Evolutionary conservation across 768 basidiomycete species (phyloP), one percentile per base, ranked within the genome.

Genomic region (Crassisporium funariophilum): DNA sequence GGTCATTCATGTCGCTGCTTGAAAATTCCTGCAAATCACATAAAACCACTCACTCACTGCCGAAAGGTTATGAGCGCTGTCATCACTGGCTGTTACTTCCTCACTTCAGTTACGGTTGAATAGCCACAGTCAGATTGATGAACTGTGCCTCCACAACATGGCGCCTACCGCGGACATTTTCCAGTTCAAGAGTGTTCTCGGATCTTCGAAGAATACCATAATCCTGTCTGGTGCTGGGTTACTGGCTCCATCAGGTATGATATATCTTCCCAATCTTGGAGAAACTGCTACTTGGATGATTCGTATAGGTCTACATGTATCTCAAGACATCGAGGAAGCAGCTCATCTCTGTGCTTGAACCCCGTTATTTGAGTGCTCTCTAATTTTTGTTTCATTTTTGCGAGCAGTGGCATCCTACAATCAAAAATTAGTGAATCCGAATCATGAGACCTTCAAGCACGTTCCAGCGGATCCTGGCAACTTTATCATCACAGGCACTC

Each of bases 401-500:
- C 33, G 16, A 19, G 27, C 37, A 21, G 13, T n/a, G 8, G 22
- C 6, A 17, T 10, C 17, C n/a, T 3, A 8, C 9, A 21, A 7
- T 22, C 62, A 57, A 42, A 55, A 10, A 47, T 54, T 4, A 51
- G 41, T 5, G 52, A 50, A 23, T 59, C 57, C 23, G 72, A 71
- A 1, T 68, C 67, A 2, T 4, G 62, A 69, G 25, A 73, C 72
- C 1, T 77, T 76, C 55, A 47, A 58, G 9, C 59, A 66, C 13
- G 65, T 75, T 73, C 73, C 3, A 65, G 61, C 35, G 54, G 60
- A 2, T 68, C 73, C 1, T 77, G 74, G 75, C 70, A 55, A 27
- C 77, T 78, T 61, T 77, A 76, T 43, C 77, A 81, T 47, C 68
- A 70, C 41, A 59, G 77, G 31, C 66, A 76, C 27, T 60, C 68